Evolutionary conservation across 2,329 filamentous ascomycete genomes (phyloP), one percentile per base, ranked within the genome.

Genomic region (Zasmidium angulare): DNA sequence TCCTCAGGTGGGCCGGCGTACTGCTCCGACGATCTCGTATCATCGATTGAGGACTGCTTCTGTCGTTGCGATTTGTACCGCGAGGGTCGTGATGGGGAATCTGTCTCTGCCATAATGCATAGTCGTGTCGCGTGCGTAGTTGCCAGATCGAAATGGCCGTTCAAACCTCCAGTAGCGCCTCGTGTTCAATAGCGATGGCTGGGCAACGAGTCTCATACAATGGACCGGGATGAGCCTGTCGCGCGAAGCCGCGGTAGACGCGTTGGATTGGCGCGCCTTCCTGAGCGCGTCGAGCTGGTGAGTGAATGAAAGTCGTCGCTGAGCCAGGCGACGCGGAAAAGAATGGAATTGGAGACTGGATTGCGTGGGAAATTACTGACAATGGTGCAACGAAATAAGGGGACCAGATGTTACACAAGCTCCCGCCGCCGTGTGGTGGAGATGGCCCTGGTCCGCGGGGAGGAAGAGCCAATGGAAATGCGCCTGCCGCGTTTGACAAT

Each of bases 21-120:
- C 21, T 50, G 55, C 29, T 63, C 56, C 12, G 46, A 47, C 7
- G 53, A 31, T 11, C 46, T 21, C 31, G 49, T 43, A 22, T 60
- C 59, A 26, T 63, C 58, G 20, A 53, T 21, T 43, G 56, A 59
- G 20, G 62, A 43, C 14, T 62, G 60, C 43, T 63, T 61, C 40
- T 61, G 64, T 23, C 61, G 53, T 56, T 64, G 61, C 46, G 64
- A 66, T 52, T 48, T 55, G 51, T 65, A 65, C 40, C 64, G 64
- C 51, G 64, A 65, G 21, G 64, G 63, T 46, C 36, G 21, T 21
- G 63, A 31, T 47, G 46, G 53, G 17, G 55, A 55, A 19, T 19
- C 47, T 9, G 24, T 14, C 21, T 61, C 61, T 31, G 58, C 59
- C 64, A 66, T 66, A 55, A 31, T 63, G 60, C 62, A 66, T 66